phyloP scores from a whole-genome alignment of 2,329 filamentous ascomycete species.

The Arthroderma sp. region DNA sequence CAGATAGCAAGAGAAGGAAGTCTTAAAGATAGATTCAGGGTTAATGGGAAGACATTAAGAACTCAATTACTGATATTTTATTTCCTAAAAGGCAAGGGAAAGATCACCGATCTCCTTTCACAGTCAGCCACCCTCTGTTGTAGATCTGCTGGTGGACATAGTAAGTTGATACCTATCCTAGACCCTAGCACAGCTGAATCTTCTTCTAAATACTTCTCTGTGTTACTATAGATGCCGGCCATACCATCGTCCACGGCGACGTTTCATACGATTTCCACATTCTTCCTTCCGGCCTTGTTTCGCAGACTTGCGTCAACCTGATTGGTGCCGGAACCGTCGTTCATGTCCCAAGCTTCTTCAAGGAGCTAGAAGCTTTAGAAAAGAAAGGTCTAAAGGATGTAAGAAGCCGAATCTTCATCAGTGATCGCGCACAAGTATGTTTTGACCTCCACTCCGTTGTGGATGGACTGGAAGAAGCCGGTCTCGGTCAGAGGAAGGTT shows the following conservation, averaged over 20 bases:
- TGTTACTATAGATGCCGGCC: slow-evolving; percentile 26
- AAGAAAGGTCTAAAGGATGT: slow-evolving; percentile 31
- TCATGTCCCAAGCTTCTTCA: slow-evolving; percentile 37
- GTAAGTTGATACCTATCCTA: slow-evolving; percentile 19
- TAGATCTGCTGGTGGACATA: slow-evolving; percentile 35
- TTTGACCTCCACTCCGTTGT: slow-evolving; percentile 14
- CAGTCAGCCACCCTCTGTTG: slow-evolving; percentile 32
- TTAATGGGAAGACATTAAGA: not conserved
- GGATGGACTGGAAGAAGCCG: slow-evolving; percentile 34
- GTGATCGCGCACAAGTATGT: slow-evolving; percentile 21
- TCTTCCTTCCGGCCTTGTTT: slow-evolving; percentile 29
- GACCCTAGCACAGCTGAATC: slow-evolving; percentile 7
- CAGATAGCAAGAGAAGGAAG: not conserved
- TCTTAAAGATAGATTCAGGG: too few relatives aligned
- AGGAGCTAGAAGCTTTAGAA: slow-evolving; percentile 31
- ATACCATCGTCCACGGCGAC: slow-evolving; percentile 35
- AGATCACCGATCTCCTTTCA: slow-evolving; percentile 36
- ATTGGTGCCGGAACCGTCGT: slow-evolving; percentile 36
- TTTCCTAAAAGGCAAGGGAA: slow-evolving; percentile 29
- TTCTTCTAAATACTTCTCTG: slow-evolving; percentile 1
- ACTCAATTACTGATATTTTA: not conserved
- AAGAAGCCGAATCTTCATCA: slow-evolving; percentile 32
- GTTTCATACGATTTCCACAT: slow-evolving; percentile 39
- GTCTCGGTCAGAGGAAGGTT: slow-evolving; percentile 32
- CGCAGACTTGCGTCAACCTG: slow-evolving; percentile 33